Percentiles rank a stretch among this genome's conserved stretches.
Conservation (phyloP, 1,284 basidiomycete genomes). For the Neotropicomus parvogracilis region DNA sequence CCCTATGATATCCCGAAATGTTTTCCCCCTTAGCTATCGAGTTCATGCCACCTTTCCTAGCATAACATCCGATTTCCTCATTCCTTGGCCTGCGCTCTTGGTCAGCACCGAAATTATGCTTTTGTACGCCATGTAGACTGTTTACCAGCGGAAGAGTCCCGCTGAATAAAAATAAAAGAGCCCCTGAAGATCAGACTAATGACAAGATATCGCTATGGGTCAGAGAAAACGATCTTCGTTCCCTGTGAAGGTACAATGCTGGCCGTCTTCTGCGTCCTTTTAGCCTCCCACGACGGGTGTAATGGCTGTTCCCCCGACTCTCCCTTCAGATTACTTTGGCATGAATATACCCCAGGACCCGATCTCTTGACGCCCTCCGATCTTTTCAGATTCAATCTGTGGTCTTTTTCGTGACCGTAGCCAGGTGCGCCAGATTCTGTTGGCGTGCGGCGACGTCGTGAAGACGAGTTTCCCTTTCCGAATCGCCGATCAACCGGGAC, state of each 20-base stretch:
- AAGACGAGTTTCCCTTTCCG: conserved; percentile 9
- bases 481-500: conserved; percentile 18
- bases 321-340: background rate
- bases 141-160: background rate
- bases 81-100: background rate
- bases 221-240: conserved; percentile 61
- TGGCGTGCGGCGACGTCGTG: background rate
- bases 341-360: conserved; percentile 1
- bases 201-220: conserved; percentile 10
- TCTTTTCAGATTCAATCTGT: background rate
- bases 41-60: background rate
- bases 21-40: background rate
- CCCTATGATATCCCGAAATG: background rate
- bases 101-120: conserved; percentile 1
- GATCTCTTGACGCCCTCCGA: background rate
- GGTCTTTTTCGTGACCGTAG: background rate
- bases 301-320: conserved; percentile 43
- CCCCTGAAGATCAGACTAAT: background rate
- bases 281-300: conserved; percentile 94
- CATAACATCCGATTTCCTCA: background rate
- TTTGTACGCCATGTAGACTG: conserved; percentile 5
- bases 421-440: background rate
- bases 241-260: conserved; percentile 59
- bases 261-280: conserved; percentile 63
- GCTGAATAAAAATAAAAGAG: no score